A percentile compares a stretch with the other conserved stretches of the same genome.
These are phyloP conservation scores for Magnaporthales sp. DNA, from an alignment of 2,329 filamentous ascomycete species.

Conservation along the genomic window DNA sequence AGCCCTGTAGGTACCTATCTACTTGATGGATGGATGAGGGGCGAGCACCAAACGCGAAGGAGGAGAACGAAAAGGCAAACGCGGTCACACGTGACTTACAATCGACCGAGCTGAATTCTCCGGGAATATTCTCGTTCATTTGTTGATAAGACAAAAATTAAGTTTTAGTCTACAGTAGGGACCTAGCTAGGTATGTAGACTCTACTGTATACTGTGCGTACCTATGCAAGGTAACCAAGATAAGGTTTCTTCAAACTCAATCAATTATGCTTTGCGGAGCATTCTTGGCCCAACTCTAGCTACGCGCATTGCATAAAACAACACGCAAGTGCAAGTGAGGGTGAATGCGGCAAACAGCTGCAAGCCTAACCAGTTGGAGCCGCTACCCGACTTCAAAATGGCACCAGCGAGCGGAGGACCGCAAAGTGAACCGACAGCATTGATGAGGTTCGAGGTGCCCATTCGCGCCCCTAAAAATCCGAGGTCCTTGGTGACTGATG, in stretches of 20 bases:
- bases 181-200: background rate
- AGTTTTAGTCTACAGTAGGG: background rate
- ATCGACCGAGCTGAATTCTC: background rate
- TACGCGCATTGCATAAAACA: background rate
- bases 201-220: background rate
- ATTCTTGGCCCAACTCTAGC: conserved; percentile 3
- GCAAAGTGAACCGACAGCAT: conserved; percentile 7
- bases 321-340: background rate
- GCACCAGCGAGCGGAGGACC: conserved; percentile 10
- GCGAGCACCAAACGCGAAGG: too few relatives aligned
- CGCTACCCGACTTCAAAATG: conserved; percentile 3
- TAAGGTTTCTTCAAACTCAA: background rate
- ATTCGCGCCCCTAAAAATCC: conserved; percentile 8
- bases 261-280: background rate
- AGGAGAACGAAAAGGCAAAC: background rate
- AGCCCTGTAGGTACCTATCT: too few relatives aligned
- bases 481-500: conserved; percentile 8
- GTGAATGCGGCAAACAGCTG: conserved; percentile 8
- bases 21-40: too few relatives aligned
- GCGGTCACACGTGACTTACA: background rate
- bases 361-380: conserved; percentile 8
- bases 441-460: conserved; percentile 7
- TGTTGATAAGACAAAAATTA: background rate
- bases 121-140: background rate
- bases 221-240: background rate